Evolutionary conservation across 345 rosid species (phyloP), one percentile per base, ranked within the genome.

Genomic region (Hibiscus tridactylites): DNA sequence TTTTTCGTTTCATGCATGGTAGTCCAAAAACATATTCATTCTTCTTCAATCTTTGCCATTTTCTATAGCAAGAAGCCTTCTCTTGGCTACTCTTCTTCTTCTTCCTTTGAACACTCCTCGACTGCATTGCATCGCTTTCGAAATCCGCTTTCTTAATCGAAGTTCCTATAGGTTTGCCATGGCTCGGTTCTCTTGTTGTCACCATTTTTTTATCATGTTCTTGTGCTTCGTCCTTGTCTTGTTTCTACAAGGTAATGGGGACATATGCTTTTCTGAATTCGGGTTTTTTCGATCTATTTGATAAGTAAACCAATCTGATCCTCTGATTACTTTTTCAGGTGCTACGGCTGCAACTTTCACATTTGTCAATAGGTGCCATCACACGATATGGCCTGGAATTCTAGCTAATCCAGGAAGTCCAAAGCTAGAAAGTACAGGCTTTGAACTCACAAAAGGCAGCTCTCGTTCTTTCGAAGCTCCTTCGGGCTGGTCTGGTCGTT

Each of bases 341-440:
- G 82, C 61, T 37, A 67, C 61, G 42, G 86, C 86, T 2, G 79
- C 86, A 1, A 85, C 86, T 19, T 90, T 90, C 75, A 86, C 88
- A 15, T 72, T 90, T 47, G 74, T 70, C 13, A 90, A 90, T 89
- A 85, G 78, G 72, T 86, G 96, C 70, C 85, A 77, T 57, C 78
- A 76, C 75, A 76, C 85, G 0, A 85, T 90, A 9, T 90, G 96
- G 96, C 93, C 96, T 0, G 96, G 96, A 17, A 80, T 90, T 64
- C 85, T 86, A 8, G 72, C 89, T 35, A 78, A 79, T 74, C 83
- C 85, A 5, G 91, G 88, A 17, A 78, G 77, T 31, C 71, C 87
- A 0, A 82, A 72, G 10, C 81, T 86, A 5, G 85, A 83, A 44
- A 80, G 83, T 73, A 81, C 93, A 0, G 96, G 96, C 52, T 90